Base-by-base conservation (phyloP, 106 monocot genomes). In the Dendrobium catenatum region DNA sequence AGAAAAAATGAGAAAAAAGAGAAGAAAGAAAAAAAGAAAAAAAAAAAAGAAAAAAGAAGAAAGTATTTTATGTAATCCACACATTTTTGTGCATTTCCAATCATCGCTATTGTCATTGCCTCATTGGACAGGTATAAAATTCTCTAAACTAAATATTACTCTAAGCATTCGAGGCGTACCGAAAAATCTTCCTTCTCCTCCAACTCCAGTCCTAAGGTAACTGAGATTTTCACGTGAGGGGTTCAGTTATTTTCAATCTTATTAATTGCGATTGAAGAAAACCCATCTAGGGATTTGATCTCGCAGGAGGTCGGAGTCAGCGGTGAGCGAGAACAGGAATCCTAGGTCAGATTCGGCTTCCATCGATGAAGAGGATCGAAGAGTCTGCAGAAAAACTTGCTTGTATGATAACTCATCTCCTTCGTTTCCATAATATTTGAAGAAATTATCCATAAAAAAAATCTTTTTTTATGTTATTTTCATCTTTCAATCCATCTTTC, bases 321-420 rank as follows among this genome's bases (percentile, higher is more conserved):
- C 73, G 20, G 89, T 82, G 31, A 87, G 85, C 41, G 93, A 91
- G 77, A 88, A 84, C 73, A 67, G 77, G 73, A 89, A 85, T 42
- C 86, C 89, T 41, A 68, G 41, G 26, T 89, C 86, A 16, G 33
- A 55, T 33, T 72, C 83, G 1, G 80, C 77, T 5, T 91, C 95
- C 9, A 90, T 92, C 48, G 94, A 98, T 51, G 93, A 98, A 79
- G 98, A 99, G 84, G 94, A 95, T 83, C 98, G 61, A 99, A 99
- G 87, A 44, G 47, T 64, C 42, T 79, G 44, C 79, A 79, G 67
- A 79, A 79, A n/a, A 66, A 26, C 67, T 68, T 79, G 15, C 79
- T 79, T 24, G 79, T 79, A 68, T 79, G 79, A 42, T 0, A 6
- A 17, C 24, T 46, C 2, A 13, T 44, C 24, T 46, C 43, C 67